These are phyloP conservation scores for Debaryomyces castellii DNA, from an alignment of 805 yeast genomes.

Conservation along the genomic window DNA sequence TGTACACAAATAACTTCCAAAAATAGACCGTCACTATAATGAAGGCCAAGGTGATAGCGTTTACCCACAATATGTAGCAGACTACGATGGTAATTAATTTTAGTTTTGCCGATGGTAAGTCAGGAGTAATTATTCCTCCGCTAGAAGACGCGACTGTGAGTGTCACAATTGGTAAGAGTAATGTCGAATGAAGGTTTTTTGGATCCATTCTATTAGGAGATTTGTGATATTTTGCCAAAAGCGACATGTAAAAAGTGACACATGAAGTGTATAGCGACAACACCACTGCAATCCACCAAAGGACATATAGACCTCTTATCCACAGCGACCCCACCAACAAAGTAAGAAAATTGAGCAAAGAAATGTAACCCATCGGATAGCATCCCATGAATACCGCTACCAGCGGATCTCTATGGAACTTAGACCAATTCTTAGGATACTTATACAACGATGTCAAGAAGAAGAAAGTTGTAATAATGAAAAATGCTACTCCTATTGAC, in stretches of 20 bases:
- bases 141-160: slow-evolving; percentile 72
- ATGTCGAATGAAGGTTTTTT: slow-evolving; percentile 49
- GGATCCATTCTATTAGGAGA: slow-evolving; percentile 19
- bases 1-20: slow-evolving; percentile 56
- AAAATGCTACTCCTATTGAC: slow-evolving; percentile 52
- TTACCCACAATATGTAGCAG: slow-evolving; percentile 62
- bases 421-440: slow-evolving; percentile 21
- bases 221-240: slow-evolving; percentile 36
- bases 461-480: slow-evolving; percentile 42
- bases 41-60: slow-evolving; percentile 63
- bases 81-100: slow-evolving; percentile 54
- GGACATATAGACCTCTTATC: slow-evolving; percentile 51
- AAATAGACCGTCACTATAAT: slow-evolving; percentile 56
- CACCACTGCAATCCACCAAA: slow-evolving; percentile 73
- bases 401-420: slow-evolving; percentile 32
- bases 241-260: slow-evolving; percentile 53
- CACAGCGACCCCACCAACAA: slow-evolving; percentile 41
- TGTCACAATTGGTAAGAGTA: slow-evolving; percentile 77
- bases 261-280: slow-evolving; percentile 60
- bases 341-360: slow-evolving; percentile 60
- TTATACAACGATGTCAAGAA: slow-evolving; percentile 39
- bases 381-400: slow-evolving; percentile 73
- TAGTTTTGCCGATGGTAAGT: slow-evolving; percentile 42
- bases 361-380: slow-evolving; percentile 74
- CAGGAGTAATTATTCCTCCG: slow-evolving; percentile 55